Conservation (phyloP, 2,329 filamentous ascomycete species). For the Ceratocystis cubensis region DNA sequence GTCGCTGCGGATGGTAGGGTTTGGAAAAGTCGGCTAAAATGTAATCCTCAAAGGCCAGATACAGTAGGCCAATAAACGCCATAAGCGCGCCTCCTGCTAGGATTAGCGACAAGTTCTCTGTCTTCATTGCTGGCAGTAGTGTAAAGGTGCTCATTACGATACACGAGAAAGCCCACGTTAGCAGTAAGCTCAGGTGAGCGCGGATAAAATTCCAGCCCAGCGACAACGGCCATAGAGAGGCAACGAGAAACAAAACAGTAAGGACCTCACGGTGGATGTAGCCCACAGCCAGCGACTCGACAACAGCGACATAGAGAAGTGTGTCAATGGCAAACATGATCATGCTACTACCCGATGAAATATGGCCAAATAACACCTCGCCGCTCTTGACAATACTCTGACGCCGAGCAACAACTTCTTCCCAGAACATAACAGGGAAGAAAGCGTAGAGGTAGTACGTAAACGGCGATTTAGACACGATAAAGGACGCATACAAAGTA, state of each 20-base stretch:
- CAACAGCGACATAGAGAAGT: slow-evolving; percentile 55
- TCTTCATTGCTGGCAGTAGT: slow-evolving; percentile 72
- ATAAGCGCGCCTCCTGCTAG: slow-evolving; percentile 66
- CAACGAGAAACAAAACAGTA: slow-evolving; percentile 65
- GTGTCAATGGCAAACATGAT: slow-evolving; percentile 51
- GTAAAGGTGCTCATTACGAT: slow-evolving; percentile 82
- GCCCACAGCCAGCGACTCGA: slow-evolving; percentile 78
- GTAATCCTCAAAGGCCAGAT: slow-evolving; percentile 65
- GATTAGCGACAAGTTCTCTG: slow-evolving; percentile 62
- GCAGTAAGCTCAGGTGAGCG: slow-evolving; percentile 49
- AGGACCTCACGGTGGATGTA: slow-evolving; percentile 87
- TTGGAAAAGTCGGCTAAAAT: slow-evolving; percentile 36
- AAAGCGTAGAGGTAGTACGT: slow-evolving; percentile 86
- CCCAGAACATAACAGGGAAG: slow-evolving; percentile 93
- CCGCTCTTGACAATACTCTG: slow-evolving; percentile 55
- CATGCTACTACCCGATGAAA: slow-evolving; percentile 47
- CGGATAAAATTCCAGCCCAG: slow-evolving; percentile 63
- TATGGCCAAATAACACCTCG: slow-evolving; percentile 54
- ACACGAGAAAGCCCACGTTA: slow-evolving; percentile 66
- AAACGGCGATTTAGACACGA: slow-evolving; percentile 63
- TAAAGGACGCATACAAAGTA: slow-evolving; percentile 63
- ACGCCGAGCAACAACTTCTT: slow-evolving; percentile 75
- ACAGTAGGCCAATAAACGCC: slow-evolving; percentile 60
- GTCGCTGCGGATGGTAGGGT: slow-evolving; percentile 18
- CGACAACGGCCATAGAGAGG: slow-evolving; percentile 61